phyloP scores from a whole-genome alignment of 2,329 filamentous ascomycete genomes.

The Cryphonectria carpinicola region DNA sequence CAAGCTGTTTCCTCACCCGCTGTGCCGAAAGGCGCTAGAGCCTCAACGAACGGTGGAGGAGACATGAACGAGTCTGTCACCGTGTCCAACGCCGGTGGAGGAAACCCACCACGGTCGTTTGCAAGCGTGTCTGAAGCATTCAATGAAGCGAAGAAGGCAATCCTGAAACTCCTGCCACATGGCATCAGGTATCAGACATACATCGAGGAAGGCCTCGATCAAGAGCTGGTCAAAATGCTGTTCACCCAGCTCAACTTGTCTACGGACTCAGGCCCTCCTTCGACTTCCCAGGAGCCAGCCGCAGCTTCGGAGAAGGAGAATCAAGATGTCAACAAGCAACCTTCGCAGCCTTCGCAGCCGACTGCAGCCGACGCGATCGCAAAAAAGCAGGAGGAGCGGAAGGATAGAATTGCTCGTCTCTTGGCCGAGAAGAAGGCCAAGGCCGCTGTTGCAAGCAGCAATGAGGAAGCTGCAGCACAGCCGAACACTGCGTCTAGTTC shows the following conservation, averaged over 20 bases:
- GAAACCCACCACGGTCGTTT: slow-evolving; percentile 28
- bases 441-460: slow-evolving; percentile 30
- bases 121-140: slow-evolving; percentile 47
- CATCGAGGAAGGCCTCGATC: slow-evolving; percentile 72
- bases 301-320: slow-evolving; percentile 1
- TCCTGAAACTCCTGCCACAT: slow-evolving; percentile 65
- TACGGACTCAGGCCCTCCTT: slow-evolving; percentile 35
- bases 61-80: background rate
- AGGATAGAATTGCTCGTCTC: slow-evolving; percentile 76
- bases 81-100: background rate
- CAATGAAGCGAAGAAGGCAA: slow-evolving; percentile 67
- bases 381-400: slow-evolving; percentile 63
- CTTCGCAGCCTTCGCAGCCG: background rate
- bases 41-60: background rate
- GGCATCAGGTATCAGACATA: slow-evolving; percentile 77
- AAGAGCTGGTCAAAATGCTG: slow-evolving; percentile 62
- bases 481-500: slow-evolving; percentile 10
- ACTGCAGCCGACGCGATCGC: slow-evolving; percentile 29
- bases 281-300: slow-evolving; percentile 3
- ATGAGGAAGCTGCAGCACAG: slow-evolving; percentile 21
- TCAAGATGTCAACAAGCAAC: slow-evolving; percentile 8
- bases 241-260: slow-evolving; percentile 71
- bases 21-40: background rate
- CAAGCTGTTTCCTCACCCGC: background rate
- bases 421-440: slow-evolving; percentile 74